Percentiles rank a stretch among this genome's conserved stretches.
These are phyloP conservation scores for Symbiodinium natans DNA, from an alignment of 73 alveolate species.

Conservation along the genomic window DNA sequence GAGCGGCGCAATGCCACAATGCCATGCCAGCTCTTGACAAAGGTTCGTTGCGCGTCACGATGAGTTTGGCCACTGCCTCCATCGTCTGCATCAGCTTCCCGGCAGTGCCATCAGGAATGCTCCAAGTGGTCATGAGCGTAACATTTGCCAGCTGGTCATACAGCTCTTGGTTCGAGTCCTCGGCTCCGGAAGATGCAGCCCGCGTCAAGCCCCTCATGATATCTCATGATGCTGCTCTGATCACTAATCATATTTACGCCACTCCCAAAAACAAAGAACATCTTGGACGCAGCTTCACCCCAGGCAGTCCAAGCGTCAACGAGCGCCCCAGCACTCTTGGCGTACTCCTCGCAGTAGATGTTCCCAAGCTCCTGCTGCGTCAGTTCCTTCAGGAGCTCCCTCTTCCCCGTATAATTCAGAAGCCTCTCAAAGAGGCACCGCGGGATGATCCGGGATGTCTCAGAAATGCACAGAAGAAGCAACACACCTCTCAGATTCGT, in stretches of 20 bases:
- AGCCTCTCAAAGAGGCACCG: background rate
- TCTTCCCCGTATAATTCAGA: background rate
- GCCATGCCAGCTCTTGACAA: background rate
- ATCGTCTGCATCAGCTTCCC: background rate
- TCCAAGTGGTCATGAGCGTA: constrained; percentile 19
- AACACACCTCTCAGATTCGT: no score
- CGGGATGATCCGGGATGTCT: background rate
- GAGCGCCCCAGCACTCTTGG: constrained; percentile 35
- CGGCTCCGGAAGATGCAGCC: background rate
- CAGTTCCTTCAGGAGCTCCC: background rate
- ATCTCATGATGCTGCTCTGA: no score
- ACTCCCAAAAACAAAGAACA: no score
- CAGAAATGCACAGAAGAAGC: background rate
- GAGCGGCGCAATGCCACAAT: no score
- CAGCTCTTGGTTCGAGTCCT: background rate
- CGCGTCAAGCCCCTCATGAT: no score
- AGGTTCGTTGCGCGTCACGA: background rate
- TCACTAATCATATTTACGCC: no score
- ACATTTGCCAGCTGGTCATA: constrained; percentile 37
- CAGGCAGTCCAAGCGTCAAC: constrained; percentile 9
- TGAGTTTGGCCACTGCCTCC: constrained; percentile 47
- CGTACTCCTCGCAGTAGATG: constrained; percentile 50
- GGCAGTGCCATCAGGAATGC: background rate
- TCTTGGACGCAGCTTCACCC: no score
- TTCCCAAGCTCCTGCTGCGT: constrained; percentile 20